A percentile compares a stretch with the other conserved stretches of the same genome.
Evolutionary conservation across 2,329 filamentous ascomycete genomes (phyloP).

Genomic region (Fusarium liriodendri): DNA sequence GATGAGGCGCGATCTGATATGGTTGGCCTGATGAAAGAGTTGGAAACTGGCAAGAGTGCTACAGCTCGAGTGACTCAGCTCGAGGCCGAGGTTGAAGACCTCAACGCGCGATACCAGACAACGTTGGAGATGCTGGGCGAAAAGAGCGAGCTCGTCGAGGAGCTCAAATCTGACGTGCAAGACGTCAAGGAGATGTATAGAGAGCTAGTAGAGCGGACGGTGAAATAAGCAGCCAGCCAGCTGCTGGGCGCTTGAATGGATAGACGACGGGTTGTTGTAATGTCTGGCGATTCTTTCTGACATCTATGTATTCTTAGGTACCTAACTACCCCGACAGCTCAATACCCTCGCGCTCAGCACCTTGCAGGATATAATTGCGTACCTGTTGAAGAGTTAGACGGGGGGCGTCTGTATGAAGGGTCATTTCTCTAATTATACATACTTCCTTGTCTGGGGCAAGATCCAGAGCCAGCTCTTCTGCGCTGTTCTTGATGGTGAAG

Average conservation of each 20-base stretch:
- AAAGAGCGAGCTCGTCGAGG: conserved; percentile 95
- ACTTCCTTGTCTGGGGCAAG: conserved; percentile 89
- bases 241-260: not conserved
- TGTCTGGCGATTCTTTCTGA: conserved; percentile 21
- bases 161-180: conserved; percentile 86
- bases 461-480: conserved; percentile 80
- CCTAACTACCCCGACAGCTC: conserved; percentile 56
- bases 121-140: conserved; percentile 95
- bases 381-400: conserved; percentile 62
- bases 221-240: conserved; percentile 63
- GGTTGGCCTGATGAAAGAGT: conserved; percentile 88
- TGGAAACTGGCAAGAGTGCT: conserved; percentile 75
- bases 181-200: conserved; percentile 98
- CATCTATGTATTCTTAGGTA: conserved; percentile 42
- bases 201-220: conserved; percentile 87
- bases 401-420: not conserved
- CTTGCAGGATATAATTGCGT: conserved; percentile 79
- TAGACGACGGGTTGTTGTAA: conserved; percentile 4
- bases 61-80: conserved; percentile 71
- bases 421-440: conserved; percentile 43
- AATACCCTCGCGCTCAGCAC: conserved; percentile 87
- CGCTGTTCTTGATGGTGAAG: conserved; percentile 77
- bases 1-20: no score
- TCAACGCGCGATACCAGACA: conserved; percentile 86
- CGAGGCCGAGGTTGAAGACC: conserved; percentile 73